A percentile compares a stretch with the other conserved stretches of the same genome.
phyloP scores from a whole-genome alignment of 192 early-diverging fungal genomes.

The Coemansia umbellata region DNA sequence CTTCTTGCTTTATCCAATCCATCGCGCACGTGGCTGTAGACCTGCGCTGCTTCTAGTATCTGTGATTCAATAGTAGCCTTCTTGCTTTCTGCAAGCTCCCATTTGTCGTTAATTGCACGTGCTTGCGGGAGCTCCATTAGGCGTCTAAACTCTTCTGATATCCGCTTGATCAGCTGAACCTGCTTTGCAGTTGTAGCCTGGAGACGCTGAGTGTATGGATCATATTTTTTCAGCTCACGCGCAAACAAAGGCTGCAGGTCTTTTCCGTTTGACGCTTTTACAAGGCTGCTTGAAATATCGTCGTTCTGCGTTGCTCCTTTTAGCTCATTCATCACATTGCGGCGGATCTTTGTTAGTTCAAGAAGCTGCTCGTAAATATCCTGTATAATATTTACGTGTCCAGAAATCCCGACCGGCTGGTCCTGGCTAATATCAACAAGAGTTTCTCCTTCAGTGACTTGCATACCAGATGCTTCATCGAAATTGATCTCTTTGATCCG shows the following conservation, averaged over 20 bases:
- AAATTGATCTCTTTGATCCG: conserved; percentile 42
- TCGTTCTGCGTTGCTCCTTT: conserved; percentile 65
- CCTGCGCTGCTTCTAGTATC: conserved; percentile 63
- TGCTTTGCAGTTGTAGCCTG: conserved; percentile 71
- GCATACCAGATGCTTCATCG: conserved; percentile 21
- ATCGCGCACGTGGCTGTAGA: conserved; percentile 62
- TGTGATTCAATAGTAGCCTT: conserved; percentile 61
- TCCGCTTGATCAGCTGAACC: conserved; percentile 64
- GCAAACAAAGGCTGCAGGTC: conserved; percentile 89
- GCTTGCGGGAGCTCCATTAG: conserved; percentile 71
- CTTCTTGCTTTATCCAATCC: conserved; percentile 54
- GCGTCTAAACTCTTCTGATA: conserved; percentile 70
- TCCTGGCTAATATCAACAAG: conserved; percentile 59
- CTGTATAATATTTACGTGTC: conserved; percentile 35
- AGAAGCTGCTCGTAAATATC: conserved; percentile 42
- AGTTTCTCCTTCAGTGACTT: conserved; percentile 41
- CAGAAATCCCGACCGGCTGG: conserved; percentile 37
- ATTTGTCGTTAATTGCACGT: conserved; percentile 60
- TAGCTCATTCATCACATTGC: conserved; percentile 54
- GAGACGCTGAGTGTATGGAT: conserved; percentile 72
- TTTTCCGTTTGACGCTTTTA: conserved; percentile 58
- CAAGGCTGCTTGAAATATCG: conserved; percentile 64
- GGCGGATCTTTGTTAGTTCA: conserved; percentile 38
- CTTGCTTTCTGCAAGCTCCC: conserved; percentile 65
- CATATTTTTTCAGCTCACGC: conserved; percentile 87